phyloP scores from a whole-genome alignment of 176 grass and related monocot species.

The Bromus sterilis region DNA sequence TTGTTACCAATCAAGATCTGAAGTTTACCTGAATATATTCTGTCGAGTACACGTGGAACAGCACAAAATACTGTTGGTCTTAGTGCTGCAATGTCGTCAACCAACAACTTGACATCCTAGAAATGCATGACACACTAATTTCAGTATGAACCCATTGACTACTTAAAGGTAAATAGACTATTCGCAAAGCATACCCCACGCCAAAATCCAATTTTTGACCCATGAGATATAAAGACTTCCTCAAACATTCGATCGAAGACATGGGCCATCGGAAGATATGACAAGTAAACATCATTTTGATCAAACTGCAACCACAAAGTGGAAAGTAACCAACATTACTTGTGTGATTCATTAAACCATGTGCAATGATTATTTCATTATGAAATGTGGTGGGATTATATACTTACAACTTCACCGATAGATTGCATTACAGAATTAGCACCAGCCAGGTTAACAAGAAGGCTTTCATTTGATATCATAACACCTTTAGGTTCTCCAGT shows the following conservation, averaged over 20 bases:
- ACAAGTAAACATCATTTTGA: slow-evolving; percentile 77
- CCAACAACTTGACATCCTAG: slow-evolving; percentile 87
- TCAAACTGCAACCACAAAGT: slow-evolving; percentile 35
- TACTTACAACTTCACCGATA: slow-evolving; percentile 59
- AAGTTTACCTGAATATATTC: slow-evolving; percentile 81
- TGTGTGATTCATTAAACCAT: neutral
- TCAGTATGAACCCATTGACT: slow-evolving; percentile 7
- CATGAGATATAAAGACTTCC: slow-evolving; percentile 78
- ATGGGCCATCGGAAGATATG: slow-evolving; percentile 95
- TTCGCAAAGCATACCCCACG: slow-evolving; percentile 53
- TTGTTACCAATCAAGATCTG: neutral
- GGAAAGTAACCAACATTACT: slow-evolving; percentile 5
- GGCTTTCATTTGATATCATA: slow-evolving; percentile 75
- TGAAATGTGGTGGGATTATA: neutral
- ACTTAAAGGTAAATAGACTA: slow-evolving; percentile 15
- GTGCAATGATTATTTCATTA: neutral
- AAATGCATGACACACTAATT: neutral
- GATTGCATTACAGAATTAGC: slow-evolving; percentile 27
- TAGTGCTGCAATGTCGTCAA: slow-evolving; percentile 77
- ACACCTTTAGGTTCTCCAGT: slow-evolving; percentile 97
- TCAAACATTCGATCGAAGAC: slow-evolving; percentile 87
- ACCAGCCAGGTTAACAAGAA: slow-evolving; percentile 53
- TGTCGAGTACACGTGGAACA: slow-evolving; percentile 92
- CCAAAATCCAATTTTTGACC: slow-evolving; percentile 87
- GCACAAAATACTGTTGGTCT: slow-evolving; percentile 85